Evolutionary conservation across 192 early-diverging fungal genomes (phyloP).

Genomic region (Coemansia sp.): DNA sequence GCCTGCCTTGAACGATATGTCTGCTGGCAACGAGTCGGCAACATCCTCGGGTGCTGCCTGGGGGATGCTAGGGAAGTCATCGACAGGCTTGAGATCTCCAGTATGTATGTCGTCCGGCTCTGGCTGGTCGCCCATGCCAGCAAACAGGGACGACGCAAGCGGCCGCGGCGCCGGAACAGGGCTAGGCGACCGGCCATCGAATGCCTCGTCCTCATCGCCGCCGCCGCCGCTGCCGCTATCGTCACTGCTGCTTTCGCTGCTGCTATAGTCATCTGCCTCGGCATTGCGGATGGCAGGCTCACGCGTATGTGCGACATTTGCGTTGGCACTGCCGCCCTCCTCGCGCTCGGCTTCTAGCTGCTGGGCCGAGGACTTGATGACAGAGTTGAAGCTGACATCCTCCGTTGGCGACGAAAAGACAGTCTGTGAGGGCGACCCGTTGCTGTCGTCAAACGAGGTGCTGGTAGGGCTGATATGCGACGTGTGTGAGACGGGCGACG

Average conservation of each 20-base stretch:
- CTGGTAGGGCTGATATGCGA: slow-evolving; percentile 36
- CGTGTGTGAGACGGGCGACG: slow-evolving; percentile 23
- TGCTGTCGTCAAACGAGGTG: slow-evolving; percentile 40
- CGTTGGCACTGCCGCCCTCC: too few species aligned
- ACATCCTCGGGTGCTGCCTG: neutral
- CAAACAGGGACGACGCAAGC: slow-evolving; percentile 31
- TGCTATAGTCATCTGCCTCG: neutral
- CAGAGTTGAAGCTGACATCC: slow-evolving; percentile 16
- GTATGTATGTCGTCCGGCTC: neutral
- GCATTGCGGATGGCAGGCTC: too few species aligned
- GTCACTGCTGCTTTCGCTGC: neutral
- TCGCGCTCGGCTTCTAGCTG: slow-evolving; percentile 15
- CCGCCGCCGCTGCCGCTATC: neutral
- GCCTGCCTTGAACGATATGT: slow-evolving; percentile 3
- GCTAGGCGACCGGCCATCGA: slow-evolving; percentile 10
- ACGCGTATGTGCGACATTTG: too few species aligned
- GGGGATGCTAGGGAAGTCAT: neutral
- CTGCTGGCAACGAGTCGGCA: neutral
- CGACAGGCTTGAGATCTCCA: too few species aligned
- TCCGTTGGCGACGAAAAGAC: slow-evolving; percentile 21
- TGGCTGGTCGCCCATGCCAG: neutral
- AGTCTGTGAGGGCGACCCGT: slow-evolving; percentile 23
- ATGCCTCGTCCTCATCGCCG: slow-evolving; percentile 6
- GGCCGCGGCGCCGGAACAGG: slow-evolving; percentile 23
- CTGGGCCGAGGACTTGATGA: neutral